Evolutionary conservation across 495 filamentous ascomycete genomes (phyloP), one percentile per base, ranked within the genome.

Genomic region (Aspergillus taichungensis): DNA sequence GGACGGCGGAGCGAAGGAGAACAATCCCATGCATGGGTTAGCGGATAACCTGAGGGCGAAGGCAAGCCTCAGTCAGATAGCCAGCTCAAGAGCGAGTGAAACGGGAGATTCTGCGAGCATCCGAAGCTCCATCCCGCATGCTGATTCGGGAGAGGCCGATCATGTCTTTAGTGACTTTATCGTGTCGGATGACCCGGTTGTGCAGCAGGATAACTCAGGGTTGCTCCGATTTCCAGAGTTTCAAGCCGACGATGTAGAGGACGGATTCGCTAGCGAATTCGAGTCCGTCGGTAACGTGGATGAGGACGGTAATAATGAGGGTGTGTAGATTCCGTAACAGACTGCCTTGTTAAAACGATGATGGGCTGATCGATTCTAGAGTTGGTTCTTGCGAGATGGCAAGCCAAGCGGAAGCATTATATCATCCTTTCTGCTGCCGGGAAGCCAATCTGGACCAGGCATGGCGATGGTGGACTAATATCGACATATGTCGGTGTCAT

Each of bases 371-470:
- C 9, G 0, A 10, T 14, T 3, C 54, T 69, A 76, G 84, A 86
- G 37, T 53, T 82, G 36, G 69, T 89, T 30, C 67, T 94, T 36
- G 62, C 72, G 18, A 71, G 79, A 46, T 95, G 86, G 87, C 88
- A 87, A 59, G 75, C 83, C 13, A 94, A 95, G 60, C 72, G 87
- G 49, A 99, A 99, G 60, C 92, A 99, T 62, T 99, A 92, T 58
- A 72, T 99, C 53, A 94, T 99, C 54, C 71, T 99, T 0, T 96
- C 94, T 2, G 88, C 87, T 8, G 92, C 94, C 29, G 94, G 94
- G n/a, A 99, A 99, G 59, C 94, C 94, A 5, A 91, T 99, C 32
- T 99, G 88, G 64, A 95, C 87, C 46, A 76, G 94, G 45, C 88
- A 99, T 60, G 94, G 94, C 18, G 88, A 95, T 49, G 77, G 94